phyloP scores from a whole-genome alignment of 2,329 filamentous ascomycete genomes.

The Diaporthe sp. region DNA sequence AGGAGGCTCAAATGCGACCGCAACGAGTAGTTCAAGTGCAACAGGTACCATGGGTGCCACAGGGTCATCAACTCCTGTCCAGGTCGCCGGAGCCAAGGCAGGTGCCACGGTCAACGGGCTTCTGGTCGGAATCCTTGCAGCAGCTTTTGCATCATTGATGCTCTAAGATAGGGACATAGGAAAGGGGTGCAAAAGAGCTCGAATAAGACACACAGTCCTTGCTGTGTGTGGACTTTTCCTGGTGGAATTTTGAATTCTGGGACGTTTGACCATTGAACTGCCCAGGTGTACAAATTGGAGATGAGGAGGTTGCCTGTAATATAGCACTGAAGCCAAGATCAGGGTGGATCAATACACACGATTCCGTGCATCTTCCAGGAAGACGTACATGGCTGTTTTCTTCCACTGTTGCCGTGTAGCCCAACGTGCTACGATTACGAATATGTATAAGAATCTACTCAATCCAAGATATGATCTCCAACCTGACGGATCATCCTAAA shows the following conservation, averaged over 20 bases:
- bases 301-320: neutral
- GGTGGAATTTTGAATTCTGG: neutral
- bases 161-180: neutral
- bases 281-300: neutral
- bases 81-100: neutral
- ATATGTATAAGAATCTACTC: no score
- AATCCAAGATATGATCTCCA: no score
- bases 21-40: neutral
- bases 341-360: neutral
- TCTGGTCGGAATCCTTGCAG: neutral
- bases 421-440: no score
- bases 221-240: no score
- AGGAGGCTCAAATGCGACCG: constrained; percentile 7
- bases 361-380: no score
- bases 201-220: no score
- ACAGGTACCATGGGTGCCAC: neutral
- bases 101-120: neutral
- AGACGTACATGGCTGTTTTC: no score
- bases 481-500: no score
- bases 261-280: neutral
- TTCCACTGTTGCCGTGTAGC: no score
- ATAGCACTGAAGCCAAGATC: neutral
- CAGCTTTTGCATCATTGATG: neutral
- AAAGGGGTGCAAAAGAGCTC: no score
- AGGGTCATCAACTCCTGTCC: neutral